Conservation (phyloP, 352 stramenopile genomes). For the Phytophthora cryptogea region DNA sequence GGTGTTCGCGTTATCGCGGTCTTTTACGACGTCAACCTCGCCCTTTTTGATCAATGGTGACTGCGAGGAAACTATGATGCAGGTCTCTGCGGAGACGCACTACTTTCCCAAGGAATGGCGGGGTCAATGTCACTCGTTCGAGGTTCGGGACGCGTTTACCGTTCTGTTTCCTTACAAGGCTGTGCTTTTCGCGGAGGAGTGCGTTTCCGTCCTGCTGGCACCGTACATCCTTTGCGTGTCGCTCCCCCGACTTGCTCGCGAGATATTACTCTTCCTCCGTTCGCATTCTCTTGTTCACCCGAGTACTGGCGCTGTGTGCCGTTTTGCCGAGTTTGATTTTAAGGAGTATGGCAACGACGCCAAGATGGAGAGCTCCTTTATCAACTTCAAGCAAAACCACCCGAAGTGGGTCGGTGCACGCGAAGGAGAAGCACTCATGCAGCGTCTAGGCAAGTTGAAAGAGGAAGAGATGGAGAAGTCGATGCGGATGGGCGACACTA, state of each 20-base stretch:
- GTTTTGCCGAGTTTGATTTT: conserved; percentile 97
- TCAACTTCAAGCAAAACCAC: conserved; percentile 96
- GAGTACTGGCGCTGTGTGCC: conserved; percentile 94
- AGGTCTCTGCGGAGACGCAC: conserved; percentile 93
- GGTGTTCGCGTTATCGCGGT: conserved; percentile 81
- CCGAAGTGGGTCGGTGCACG: conserved; percentile 79
- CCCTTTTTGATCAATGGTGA: conserved; percentile 78
- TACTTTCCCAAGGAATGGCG: conserved; percentile 96
- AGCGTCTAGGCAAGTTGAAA: conserved; percentile 70
- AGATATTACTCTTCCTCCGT: conserved; percentile 94
- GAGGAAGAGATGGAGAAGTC: conserved; percentile 89
- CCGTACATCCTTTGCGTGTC: conserved; percentile 97
- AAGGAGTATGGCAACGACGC: conserved; percentile 91
- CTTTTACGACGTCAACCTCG: conserved; percentile 72
- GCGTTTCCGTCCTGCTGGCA: conserved; percentile 93
- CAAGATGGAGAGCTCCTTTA: conserved; percentile 98
- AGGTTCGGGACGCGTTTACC: conserved; percentile 88
- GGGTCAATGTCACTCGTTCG: conserved; percentile 82
- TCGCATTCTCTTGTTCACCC: conserved; percentile 93
- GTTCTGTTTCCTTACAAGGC: conserved; percentile 95
- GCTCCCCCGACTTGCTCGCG: conserved; percentile 87
- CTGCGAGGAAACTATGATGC: conserved; percentile 84
- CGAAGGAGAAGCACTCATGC: conserved; percentile 76
- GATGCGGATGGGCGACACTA: conserved; percentile 81
- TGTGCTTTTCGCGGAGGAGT: conserved; percentile 93